These are phyloP conservation scores for Chaetomiaceae sp. DNA, from an alignment of 2,329 filamentous ascomycete genomes.

Conservation along the genomic window DNA sequence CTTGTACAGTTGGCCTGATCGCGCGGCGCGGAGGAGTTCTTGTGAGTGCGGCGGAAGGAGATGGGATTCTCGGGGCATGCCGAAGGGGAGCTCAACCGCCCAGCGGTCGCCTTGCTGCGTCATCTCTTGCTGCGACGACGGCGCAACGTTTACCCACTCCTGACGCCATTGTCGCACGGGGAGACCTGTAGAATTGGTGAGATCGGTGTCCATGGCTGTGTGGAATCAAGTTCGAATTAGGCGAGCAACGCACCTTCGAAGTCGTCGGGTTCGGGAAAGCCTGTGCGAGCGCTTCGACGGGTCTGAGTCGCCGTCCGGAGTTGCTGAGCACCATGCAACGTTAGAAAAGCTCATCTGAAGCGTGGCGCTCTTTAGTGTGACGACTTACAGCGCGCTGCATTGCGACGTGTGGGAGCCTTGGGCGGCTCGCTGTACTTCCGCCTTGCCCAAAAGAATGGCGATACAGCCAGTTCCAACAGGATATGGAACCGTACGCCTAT, in stretches of 20 bases:
- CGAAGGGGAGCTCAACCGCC: conserved; percentile 68
- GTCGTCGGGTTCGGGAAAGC: conserved; percentile 57
- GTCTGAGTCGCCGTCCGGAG: conserved; percentile 39
- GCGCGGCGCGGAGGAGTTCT: conserved; percentile 74
- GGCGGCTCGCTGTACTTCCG: not conserved
- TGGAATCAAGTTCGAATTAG: not conserved
- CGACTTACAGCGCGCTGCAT: conserved; percentile 19
- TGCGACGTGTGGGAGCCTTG: not conserved
- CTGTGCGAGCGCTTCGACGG: conserved; percentile 52
- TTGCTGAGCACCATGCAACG: conserved; percentile 13
- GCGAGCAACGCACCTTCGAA: conserved; percentile 43
- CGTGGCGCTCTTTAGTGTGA: not conserved
- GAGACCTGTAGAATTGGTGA: conserved; percentile 56
- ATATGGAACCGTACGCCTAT: not conserved
- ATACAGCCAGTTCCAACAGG: not conserved
- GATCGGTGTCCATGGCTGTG: not conserved
- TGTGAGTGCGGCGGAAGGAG: conserved; percentile 75
- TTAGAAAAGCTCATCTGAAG: not conserved
- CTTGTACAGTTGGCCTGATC: conserved; percentile 73
- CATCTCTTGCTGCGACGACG: conserved; percentile 60
- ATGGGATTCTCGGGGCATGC: conserved; percentile 81
- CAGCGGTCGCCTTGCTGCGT: conserved; percentile 62
- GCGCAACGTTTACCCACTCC: conserved; percentile 63
- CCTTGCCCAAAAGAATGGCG: not conserved
- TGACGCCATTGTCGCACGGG: conserved; percentile 89